These are phyloP conservation scores for Cercospora berteroae DNA, from an alignment of 2,329 filamentous ascomycete species.

Conservation along the genomic window DNA sequence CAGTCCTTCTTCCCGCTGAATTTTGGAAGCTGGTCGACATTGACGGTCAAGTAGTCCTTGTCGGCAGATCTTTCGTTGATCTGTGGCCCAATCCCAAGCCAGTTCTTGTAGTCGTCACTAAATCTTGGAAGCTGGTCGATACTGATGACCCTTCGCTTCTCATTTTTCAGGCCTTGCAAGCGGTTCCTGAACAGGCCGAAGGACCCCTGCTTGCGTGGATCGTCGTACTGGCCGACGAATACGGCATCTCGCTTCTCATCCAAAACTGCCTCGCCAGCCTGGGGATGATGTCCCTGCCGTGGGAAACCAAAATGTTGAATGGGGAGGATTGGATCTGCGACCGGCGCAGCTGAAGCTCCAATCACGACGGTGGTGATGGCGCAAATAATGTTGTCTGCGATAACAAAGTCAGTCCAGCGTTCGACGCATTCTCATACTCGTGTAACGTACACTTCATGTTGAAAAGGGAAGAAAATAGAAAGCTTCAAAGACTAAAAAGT, in stretches of 20 bases:
- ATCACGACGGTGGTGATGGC: not conserved
- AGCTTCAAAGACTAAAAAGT: not conserved
- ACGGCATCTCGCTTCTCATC: not conserved
- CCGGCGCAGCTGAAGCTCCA: slow-evolving; percentile 3
- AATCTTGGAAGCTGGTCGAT: not conserved
- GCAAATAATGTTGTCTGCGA: not conserved
- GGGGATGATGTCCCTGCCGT: not conserved
- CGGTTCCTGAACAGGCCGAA: not conserved
- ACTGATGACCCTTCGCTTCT: not conserved
- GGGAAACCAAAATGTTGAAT: not conserved
- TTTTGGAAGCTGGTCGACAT: not conserved
- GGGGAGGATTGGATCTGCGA: not conserved
- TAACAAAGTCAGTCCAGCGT: not conserved
- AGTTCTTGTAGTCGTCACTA: not conserved
- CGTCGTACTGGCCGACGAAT: not conserved
- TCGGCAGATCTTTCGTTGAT: not conserved
- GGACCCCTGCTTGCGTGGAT: not conserved
- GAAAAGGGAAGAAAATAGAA: not conserved
- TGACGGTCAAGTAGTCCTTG: not conserved
- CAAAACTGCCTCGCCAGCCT: not conserved
- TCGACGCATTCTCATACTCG: not conserved
- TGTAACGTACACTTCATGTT: not conserved
- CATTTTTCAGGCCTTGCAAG: not conserved
- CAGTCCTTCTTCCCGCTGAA: not conserved
- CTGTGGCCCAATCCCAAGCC: not conserved